These are phyloP conservation scores for Pyrenochaeta sp. DNA, from an alignment of 2,329 filamentous ascomycete species.

Conservation along the genomic window DNA sequence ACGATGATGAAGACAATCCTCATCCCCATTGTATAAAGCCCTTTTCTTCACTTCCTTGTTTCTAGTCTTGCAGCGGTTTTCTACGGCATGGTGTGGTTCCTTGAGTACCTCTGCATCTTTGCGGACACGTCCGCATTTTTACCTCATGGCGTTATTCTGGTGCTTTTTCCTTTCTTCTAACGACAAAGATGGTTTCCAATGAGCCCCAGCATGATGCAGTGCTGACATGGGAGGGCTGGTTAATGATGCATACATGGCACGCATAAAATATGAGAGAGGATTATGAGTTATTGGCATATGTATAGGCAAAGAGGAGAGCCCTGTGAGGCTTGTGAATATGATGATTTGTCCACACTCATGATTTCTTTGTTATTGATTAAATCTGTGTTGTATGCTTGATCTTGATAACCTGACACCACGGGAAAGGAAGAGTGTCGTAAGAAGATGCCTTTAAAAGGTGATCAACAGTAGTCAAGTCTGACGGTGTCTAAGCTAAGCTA, in stretches of 20 bases:
- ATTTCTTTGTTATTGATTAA: too few species aligned
- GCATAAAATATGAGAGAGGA: background rate
- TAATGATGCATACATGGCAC: background rate
- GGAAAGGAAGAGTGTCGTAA: too few species aligned
- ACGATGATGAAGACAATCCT: slow-evolving; percentile 19
- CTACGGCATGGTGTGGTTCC: background rate
- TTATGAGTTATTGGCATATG: background rate
- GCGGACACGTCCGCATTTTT: background rate
- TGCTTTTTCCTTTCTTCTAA: background rate
- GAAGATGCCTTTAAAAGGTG: too few species aligned
- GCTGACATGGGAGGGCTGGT: too few species aligned
- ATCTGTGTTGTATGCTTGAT: too few species aligned
- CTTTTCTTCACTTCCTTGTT: background rate
- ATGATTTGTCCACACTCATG: background rate
- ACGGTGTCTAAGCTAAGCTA: too few species aligned
- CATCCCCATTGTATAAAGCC: background rate
- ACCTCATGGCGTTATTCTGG: background rate
- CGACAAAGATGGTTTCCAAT: too few species aligned
- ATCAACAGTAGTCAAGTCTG: too few species aligned
- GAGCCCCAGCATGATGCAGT: too few species aligned
- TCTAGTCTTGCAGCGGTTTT: background rate
- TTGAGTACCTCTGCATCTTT: background rate
- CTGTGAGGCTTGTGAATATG: background rate
- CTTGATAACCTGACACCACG: too few species aligned
- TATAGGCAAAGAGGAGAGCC: background rate